Evolutionary conservation across 2,329 filamentous ascomycete species (phyloP), one percentile per base, ranked within the genome.

Genomic region (Alternaria brassicicola): DNA sequence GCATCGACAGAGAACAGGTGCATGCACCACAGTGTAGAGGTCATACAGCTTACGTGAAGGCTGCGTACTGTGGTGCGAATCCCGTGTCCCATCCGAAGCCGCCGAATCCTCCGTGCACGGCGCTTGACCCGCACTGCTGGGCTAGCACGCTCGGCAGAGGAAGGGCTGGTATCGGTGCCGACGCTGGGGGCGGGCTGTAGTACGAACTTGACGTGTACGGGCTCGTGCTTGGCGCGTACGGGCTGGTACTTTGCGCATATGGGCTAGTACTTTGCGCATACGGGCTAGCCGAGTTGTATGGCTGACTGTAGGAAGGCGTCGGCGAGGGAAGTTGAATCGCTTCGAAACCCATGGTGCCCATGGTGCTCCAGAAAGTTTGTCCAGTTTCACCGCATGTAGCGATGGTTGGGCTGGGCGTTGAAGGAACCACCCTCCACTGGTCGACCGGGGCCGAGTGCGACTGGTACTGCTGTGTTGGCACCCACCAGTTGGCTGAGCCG

Each of bases 361-460:
- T 88, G 74, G 85, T 88, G 61, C 89, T 86, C 93, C 93, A 97
- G 76, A 94, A 86, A 50, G 88, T 85, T 57, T 87, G 84, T 70
- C 86, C 84, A 52, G 88, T 89, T 75, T 95, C 92, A 75, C 84
- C 85, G 53, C 89, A 89, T 31, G 90, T 89, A 38, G 90, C 87
- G 28, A 80, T 79, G 38, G 80, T 83, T 51, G 91, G 87, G 77
- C 88, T 92, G 50, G 93, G 91, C 72, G 92, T 97, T 53, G 94
- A 97, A 45, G 93, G 91, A 54, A 97, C 83, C 67, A 97, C 88
- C 78, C 90, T 92, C 94, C 94, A 98, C 55, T 91, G 85, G 61
- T 98, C 93, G 59, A 96, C 87, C 2, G 89, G 87, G 6, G 86
- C 86, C 41, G 90, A 85, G 62, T 92, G 80, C 39, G 84, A 85